A percentile compares a stretch with the other conserved stretches of the same genome.
Evolutionary conservation across 441 rosid genomes (phyloP).

Genomic region (Pelargonium citronellum): DNA sequence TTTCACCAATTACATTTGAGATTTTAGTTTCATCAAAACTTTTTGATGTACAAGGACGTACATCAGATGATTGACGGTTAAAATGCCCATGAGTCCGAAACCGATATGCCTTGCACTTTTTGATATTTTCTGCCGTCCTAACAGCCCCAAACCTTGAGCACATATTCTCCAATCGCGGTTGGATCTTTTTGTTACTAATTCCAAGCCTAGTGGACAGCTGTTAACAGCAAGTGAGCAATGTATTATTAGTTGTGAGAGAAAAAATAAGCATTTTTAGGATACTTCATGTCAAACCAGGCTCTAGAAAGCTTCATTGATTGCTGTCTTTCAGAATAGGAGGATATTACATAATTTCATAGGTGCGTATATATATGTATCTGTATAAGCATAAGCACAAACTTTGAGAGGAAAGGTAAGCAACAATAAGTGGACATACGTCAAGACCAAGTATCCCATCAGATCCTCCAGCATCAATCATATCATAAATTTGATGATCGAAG

Average conservation of each 20-base stretch:
- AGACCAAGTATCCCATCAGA: conserved; percentile 59
- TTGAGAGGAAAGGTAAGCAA: conserved; percentile 12
- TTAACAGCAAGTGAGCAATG: conserved; percentile 20
- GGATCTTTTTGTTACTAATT: conserved; percentile 71
- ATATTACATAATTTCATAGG: too few relatives aligned
- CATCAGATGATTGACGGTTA: conserved; percentile 38
- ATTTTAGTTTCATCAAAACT: conserved; percentile 26
- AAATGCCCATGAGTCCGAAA: conserved; percentile 67
- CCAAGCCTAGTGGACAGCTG: conserved; percentile 85
- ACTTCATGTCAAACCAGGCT: conserved; percentile 5
- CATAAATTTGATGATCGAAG: conserved; percentile 81
- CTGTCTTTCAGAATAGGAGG: background rate
- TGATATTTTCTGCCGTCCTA: conserved; percentile 60
- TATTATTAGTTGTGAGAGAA: background rate
- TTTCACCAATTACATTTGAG: conserved; percentile 27
- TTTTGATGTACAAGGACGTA: conserved; percentile 35
- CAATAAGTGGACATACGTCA: conserved; percentile 48
- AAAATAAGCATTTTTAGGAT: background rate
- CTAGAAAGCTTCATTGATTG: background rate
- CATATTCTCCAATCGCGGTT: conserved; percentile 61
- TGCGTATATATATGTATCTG: background rate
- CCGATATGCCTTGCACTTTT: conserved; percentile 59
- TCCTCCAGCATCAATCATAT: conserved; percentile 78
- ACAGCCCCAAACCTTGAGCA: conserved; percentile 69
- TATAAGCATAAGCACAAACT: background rate